phyloP scores from a whole-genome alignment of 2,329 filamentous ascomycete species.

The Pseudocercospora musae region DNA sequence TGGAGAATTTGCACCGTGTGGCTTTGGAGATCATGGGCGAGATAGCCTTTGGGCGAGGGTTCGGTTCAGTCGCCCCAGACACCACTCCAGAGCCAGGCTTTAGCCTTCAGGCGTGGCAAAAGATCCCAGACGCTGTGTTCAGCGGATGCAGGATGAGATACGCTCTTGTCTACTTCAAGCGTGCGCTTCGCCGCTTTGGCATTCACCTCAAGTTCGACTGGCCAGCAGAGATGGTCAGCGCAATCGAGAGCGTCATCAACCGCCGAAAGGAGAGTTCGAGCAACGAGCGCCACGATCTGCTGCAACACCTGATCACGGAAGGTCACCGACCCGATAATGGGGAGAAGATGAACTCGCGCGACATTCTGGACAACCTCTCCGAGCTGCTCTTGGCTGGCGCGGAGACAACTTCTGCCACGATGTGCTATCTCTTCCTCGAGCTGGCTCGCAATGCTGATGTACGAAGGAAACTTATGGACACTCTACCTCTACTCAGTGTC shows the following conservation, averaged over 20 bases:
- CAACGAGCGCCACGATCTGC: background rate
- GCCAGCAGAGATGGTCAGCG: slow-evolving; percentile 11
- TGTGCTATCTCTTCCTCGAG: slow-evolving; percentile 11
- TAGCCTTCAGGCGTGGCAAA: slow-evolving; percentile 5
- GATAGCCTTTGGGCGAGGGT: slow-evolving; percentile 13
- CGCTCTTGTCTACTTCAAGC: slow-evolving; percentile 13
- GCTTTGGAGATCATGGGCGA: slow-evolving; percentile 14
- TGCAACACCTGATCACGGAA: slow-evolving; percentile 9
- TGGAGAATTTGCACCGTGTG: slow-evolving; percentile 10
- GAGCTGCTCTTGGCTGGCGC: slow-evolving; percentile 12
- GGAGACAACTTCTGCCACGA: slow-evolving; percentile 10
- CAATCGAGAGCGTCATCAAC: slow-evolving; percentile 3
- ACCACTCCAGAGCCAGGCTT: background rate
- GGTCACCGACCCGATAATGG: slow-evolving; percentile 10
- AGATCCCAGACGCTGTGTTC: slow-evolving; percentile 9
- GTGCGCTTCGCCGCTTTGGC: slow-evolving; percentile 1
- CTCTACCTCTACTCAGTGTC: background rate
- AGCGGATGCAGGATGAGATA: slow-evolving; percentile 6
- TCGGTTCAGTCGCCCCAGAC: slow-evolving; percentile 7
- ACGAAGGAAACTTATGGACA: slow-evolving; percentile 2
- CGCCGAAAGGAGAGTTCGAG: background rate
- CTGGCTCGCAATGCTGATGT: slow-evolving; percentile 8
- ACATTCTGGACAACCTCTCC: slow-evolving; percentile 12
- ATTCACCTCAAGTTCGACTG: slow-evolving; percentile 12
- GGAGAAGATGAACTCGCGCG: slow-evolving; percentile 5